Conservation (phyloP, 2,329 filamentous ascomycete genomes). For the Fusarium hostae region DNA sequence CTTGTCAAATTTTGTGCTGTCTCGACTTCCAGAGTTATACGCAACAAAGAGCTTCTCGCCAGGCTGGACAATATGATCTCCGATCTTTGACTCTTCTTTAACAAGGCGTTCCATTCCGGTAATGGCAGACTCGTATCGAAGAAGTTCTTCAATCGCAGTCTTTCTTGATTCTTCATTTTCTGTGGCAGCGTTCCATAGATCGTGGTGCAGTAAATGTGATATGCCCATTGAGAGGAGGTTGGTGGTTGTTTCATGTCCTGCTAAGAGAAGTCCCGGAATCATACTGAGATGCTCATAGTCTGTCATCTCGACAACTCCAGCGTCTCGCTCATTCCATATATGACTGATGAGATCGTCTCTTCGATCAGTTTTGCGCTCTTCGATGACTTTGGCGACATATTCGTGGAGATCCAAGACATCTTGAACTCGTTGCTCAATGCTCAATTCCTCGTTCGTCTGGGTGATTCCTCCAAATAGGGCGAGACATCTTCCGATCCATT, state of each 20-base stretch:
- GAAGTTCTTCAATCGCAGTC: neutral
- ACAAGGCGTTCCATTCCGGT: neutral
- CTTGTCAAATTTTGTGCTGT: neutral
- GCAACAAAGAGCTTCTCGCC: neutral
- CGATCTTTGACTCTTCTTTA: neutral
- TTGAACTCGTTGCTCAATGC: neutral
- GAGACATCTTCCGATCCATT: neutral
- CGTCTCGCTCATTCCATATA: neutral
- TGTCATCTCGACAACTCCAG: neutral
- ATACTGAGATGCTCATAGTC: neutral
- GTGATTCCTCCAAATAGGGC: neutral
- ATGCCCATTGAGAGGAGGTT: neutral
- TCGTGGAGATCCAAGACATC: neutral
- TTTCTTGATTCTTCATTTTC: neutral
- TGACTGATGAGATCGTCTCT: neutral
- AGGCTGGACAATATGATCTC: neutral
- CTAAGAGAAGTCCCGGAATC: neutral
- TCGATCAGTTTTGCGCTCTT: neutral
- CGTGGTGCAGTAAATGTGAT: neutral
- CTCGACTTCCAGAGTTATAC: neutral
- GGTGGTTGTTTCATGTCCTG: neutral
- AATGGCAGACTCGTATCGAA: neutral
- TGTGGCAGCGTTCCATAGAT: neutral
- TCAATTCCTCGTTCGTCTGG: neutral
- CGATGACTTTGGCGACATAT: neutral